Evolutionary conservation across 164 flowering plant species (phyloP), one percentile per base, ranked within the genome.

Genomic region (Litsea cubeba): DNA sequence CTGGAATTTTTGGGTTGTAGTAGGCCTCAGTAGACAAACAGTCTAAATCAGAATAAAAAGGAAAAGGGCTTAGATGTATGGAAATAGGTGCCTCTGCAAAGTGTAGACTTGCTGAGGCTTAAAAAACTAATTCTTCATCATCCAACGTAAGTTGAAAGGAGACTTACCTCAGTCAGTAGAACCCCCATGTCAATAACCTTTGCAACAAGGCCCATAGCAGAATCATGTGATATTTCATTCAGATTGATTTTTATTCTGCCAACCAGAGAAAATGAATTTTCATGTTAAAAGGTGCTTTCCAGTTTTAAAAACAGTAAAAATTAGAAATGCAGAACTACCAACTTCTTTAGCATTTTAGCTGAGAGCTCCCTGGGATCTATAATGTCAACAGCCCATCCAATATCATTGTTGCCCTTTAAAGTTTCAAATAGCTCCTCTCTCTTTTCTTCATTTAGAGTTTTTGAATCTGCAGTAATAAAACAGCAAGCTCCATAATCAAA

Each of bases 351-450:
- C 99, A 95, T 95, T 83, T 95, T 91, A 68, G 94, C 89, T 23
- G 98, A 95, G 62, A 95, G 98, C 73, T 88, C 99, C 76, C 89
- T 82, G 30, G 99, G 97, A 77, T 93, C 98, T 71, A 93, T 93
- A 74, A 95, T 86, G 83, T 95, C 99, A 69, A 89, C 98, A 76
- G 86, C 87, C 99, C 98, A 95, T 64, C 99, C 95, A 82, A 93
- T 83, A 17, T 92, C 88, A 62, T 86, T 84, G 73, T 95, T 80
- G 15, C 81, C 78, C 82, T 95, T 90, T 72, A 95, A 79, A 75
- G 58, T 84, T 73, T 93, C 98, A 81, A 90, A 95, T 58, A 95
- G 74, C 73, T 95, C 98, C 73, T 93, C 99, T 84, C 99, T 86
- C 82, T 88, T 90, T 79, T 95, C 99, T 79, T 90, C 99, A 77